Evolutionary conservation across 1,139 yeast species (phyloP), one percentile per base, ranked within the genome.

Genomic region (Yamadazyma mexicana): DNA sequence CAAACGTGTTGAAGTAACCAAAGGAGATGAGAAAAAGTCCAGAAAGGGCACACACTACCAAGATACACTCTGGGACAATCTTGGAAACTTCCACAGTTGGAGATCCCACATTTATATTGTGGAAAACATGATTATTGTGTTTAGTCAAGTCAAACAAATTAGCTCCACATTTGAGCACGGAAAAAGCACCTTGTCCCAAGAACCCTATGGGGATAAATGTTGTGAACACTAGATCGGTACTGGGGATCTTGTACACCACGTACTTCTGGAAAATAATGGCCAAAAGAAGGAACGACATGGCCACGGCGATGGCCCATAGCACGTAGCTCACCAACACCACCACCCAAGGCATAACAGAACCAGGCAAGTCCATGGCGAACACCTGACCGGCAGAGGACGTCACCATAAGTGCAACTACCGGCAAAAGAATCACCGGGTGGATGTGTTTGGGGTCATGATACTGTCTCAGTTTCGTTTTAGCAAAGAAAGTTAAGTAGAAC

Each of bases 171-270:
- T 81, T 61, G 48, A 83, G 61, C 11, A 84, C 70, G 3, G 85
- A 85, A 58, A 68, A 86, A 2, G 87, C 77, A 2, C 94, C 95
- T 61, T 88, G 96, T 16, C 96, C 96, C 56, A 85, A 61, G 26
- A 62, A 57, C 26, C 69, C 69, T 25, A 62, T 59, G 3, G 69
- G 69, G 27, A 63, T 50, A 35, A 56, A 58, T 3, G 58, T 49
- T 6, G 62, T 56, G 47, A 63, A 63, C 3, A 63, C 55, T 28
- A 51, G 36, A 37, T 50, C 31, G 39, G 73, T 52, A 3, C 71
- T 60, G 0, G 95, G 95, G 26, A 84, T 59, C 45, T 82, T 83
- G 56, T 75, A 67, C 7, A 75, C 61, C 15, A 84, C 60, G 28
- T 86, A 59, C 43, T 81, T 77, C 67, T 81, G 70, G 42, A 83